Evolutionary conservation across 2,329 filamentous ascomycete genomes (phyloP).

Genomic region (Nigrospora sphaerica): DNA sequence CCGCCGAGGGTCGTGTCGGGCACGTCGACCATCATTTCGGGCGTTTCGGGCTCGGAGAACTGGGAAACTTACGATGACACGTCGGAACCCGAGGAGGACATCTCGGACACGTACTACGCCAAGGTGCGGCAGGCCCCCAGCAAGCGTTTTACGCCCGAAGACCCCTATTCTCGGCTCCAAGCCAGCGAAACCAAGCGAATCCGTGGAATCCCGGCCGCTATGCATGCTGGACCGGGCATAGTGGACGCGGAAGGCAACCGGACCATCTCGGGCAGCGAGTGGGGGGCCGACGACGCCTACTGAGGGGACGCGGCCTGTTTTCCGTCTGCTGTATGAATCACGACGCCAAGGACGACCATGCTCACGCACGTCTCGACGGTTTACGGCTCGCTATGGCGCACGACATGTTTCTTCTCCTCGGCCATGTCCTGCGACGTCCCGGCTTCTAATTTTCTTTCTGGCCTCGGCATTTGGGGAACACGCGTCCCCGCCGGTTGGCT

Average conservation of each 20-base stretch:
- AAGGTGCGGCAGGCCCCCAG: constrained; percentile 62
- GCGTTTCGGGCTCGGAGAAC: constrained; percentile 80
- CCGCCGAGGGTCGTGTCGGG: constrained; percentile 61
- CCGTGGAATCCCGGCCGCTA: constrained; percentile 43
- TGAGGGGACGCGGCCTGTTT: constrained; percentile 22
- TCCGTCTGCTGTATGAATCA: constrained; percentile 13
- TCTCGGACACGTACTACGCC: constrained; percentile 72
- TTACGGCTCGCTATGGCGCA: too few species aligned
- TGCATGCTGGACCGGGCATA: constrained; percentile 38
- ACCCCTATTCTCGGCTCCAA: constrained; percentile 28
- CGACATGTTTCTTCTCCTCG: too few species aligned
- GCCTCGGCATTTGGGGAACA: too few species aligned
- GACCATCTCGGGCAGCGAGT: constrained; percentile 58
- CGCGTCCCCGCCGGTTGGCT: too few species aligned
- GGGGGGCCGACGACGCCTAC: constrained; percentile 59
- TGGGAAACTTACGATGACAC: constrained; percentile 95
- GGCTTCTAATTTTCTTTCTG: too few species aligned
- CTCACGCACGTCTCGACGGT: too few species aligned
- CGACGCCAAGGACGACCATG: constrained; percentile 11
- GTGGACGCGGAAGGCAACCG: constrained; percentile 54
- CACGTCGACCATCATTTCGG: constrained; percentile 53
- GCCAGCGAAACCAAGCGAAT: constrained; percentile 44
- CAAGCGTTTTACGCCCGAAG: constrained; percentile 55
- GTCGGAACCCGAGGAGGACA: constrained; percentile 69
- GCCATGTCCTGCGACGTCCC: too few species aligned